phyloP scores from a whole-genome alignment of 345 rosid species.

The Gossypium ekmanianum region DNA sequence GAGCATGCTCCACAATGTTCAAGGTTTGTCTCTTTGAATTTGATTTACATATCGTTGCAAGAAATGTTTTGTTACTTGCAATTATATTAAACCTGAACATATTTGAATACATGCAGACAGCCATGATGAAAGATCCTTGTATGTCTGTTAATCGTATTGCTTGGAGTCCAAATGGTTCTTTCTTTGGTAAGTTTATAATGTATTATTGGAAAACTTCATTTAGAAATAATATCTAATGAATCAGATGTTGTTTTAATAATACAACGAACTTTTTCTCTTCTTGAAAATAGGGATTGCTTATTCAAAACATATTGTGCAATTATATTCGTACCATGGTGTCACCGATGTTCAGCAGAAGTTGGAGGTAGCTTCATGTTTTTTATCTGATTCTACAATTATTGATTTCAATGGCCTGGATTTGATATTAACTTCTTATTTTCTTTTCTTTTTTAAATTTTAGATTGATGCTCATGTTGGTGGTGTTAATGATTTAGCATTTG shows the following conservation, averaged over 20 bases:
- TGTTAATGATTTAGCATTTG: slow-evolving; percentile 59
- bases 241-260: neutral
- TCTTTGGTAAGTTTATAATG: slow-evolving; percentile 41
- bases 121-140: slow-evolving; percentile 35
- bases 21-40: slow-evolving; percentile 33
- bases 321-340: slow-evolving; percentile 53
- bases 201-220: slow-evolving; percentile 6
- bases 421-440: neutral
- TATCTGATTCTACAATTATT: neutral
- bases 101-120: slow-evolving; percentile 28
- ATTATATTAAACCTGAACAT: slow-evolving; percentile 18
- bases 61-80: neutral
- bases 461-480: slow-evolving; percentile 67
- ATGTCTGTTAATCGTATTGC: slow-evolving; percentile 39
- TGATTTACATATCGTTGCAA: neutral
- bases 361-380: slow-evolving; percentile 37
- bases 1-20: slow-evolving; percentile 42
- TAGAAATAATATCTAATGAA: neutral
- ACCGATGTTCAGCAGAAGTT: slow-evolving; percentile 44
- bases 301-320: slow-evolving; percentile 76
- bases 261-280: slow-evolving; percentile 18
- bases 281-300: slow-evolving; percentile 59
- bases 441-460: slow-evolving; percentile 24
- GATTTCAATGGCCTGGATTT: neutral
- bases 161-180: slow-evolving; percentile 56